Base-by-base conservation (phyloP, 805 yeast species). In the Candida pseudofarinosa region DNA sequence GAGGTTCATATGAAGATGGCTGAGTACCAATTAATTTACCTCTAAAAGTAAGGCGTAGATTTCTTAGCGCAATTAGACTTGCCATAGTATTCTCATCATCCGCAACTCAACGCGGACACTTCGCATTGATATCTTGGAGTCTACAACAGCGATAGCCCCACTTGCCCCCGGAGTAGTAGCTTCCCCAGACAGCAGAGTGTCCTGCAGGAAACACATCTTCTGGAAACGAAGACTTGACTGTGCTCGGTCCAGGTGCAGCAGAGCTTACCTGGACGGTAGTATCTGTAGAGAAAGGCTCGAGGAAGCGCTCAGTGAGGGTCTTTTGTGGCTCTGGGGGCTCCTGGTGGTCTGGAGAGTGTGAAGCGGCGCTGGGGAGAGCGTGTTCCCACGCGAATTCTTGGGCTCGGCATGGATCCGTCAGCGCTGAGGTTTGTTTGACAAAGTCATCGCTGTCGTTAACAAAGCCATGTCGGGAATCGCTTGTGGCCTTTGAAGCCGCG, bases 401-500 rank as follows among this genome's bases (percentile, higher is more conserved):
- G 31, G 61, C 49, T 16, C 56, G 50, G 10, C 47, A 42, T 18
- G 64, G 43, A 13, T 52, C 52, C 18, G 45, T 30, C 15, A 51
- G 58, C 23, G 28, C 10, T 7, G 6, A 6, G 6, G 10, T 10
- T 23, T 23, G 28, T 10, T 23, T 23, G 6, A 23, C 10, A 23
- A 23, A 23, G 10, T 23, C 28, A 18, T 67, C 63, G 48, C 44
- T 67, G 51, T 52, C 75, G 41, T 68, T 67, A 14, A 69, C 50
- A 35, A 63, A 60, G 2, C 68, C 67, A 6, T 47, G 52, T 1
- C 54, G 51, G 4, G 60, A 56, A 44, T 63, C 62, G 17, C 53
- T 52, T 38, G 58, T 41, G 47, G 64, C 17, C 42, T 82, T 63
- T 2, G 83, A 71, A 52, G 72, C 77, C 1, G 84, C 82, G 52